Evolutionary conservation across 2,329 filamentous ascomycete genomes (phyloP).

Genomic region (Colletotrichum ledebouriae): DNA sequence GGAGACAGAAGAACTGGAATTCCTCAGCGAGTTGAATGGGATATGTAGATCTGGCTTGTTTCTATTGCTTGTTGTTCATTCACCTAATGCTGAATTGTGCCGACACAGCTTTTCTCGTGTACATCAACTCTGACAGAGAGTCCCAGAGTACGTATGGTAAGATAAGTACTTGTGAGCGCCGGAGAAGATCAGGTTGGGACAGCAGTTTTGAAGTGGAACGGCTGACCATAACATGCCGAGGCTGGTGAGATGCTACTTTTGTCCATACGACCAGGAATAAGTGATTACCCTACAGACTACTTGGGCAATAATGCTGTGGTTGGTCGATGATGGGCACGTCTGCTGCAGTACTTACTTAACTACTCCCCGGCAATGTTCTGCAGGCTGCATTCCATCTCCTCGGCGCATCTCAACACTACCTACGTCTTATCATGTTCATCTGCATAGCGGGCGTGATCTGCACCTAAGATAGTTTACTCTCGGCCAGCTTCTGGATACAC

Average conservation of each 20-base stretch:
- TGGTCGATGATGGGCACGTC: constrained; percentile 1
- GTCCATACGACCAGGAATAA: no score
- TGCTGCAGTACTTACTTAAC: background rate
- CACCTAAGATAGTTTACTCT: background rate
- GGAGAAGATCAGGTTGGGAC: background rate
- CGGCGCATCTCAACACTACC: no score
- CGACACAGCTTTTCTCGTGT: no score
- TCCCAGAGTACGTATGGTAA: background rate
- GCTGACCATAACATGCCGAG: background rate
- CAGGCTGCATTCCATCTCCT: background rate
- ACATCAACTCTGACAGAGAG: background rate
- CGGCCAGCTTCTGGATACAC: background rate
- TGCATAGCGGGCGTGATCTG: background rate
- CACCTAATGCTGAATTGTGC: no score
- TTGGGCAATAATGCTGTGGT: constrained; percentile 6
- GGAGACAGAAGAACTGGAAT: no score
- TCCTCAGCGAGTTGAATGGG: no score
- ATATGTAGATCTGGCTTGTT: background rate
- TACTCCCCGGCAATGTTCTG: background rate
- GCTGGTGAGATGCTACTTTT: background rate
- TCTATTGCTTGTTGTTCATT: background rate
- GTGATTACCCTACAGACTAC: background rate
- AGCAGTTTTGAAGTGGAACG: background rate
- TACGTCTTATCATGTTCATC: constrained; percentile 1
- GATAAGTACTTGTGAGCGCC: constrained; percentile 1